Base-by-base conservation (phyloP, 768 basidiomycete species). In the Pleurotus ostreatus region DNA sequence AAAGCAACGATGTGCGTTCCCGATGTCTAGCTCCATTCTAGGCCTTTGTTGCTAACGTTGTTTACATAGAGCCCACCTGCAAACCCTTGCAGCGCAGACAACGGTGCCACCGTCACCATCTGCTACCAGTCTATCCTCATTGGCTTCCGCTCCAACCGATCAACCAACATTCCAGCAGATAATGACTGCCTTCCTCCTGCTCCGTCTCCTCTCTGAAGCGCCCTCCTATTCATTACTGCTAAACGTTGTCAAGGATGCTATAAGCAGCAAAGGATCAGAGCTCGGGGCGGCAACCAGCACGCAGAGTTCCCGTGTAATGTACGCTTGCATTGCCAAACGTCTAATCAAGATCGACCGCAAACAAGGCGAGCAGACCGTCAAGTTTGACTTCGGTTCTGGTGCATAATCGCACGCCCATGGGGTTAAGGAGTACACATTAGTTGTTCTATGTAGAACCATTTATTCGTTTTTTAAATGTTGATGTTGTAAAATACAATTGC, bases 321-420 rank as follows among this genome's bases (percentile, higher is more conserved):
- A 89, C 63, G 83, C 77, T 1, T 90, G 89, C 64, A 87, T 92
- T n/a, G 90, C 87, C 13, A 92, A 92, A 71, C 76, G 87, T 59
- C 70, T 92, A 51, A 66, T 92, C 58, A 87, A 82, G 69, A 89
- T 92, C 60, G 89, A 92, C 51, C 75, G 90, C 43, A 82, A 87
- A 16, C 80, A 83, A 4, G 79, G 88, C 34, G 88, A 89, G 65
- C 89, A 92, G 65, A 74, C 84, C 5, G 88, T 92, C 22, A 81
- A 80, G 59, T 92, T 91, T 66, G 85, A 89, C 66, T 62, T 81
- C 45, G 22, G 11, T 23, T 85, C 38, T 20, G 9, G 30, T 34
- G 30, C 30, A 34, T 34, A 34, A 34, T 34, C 30, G 30, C 7
- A 34, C 30, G 30, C 30, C 30, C 30, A 9, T 0, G 30, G 30